phyloP scores from a whole-genome alignment of 1,139 yeast genomes.

The Kodamaea derodonti region DNA sequence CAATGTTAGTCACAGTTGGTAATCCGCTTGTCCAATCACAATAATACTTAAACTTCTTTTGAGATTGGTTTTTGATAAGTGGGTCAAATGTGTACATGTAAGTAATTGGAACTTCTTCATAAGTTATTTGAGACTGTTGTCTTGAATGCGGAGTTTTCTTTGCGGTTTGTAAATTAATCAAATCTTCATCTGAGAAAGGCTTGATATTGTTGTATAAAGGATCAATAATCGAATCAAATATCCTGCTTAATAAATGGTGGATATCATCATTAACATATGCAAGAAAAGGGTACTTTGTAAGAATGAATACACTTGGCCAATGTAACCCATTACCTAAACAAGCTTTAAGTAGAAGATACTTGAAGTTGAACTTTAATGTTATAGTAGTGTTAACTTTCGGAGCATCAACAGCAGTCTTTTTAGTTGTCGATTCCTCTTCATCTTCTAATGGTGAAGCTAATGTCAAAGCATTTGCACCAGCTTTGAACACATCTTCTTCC shows the following conservation, averaged over 20 bases:
- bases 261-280: conserved; percentile 54
- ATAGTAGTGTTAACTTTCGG: conserved; percentile 5
- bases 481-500: conserved; percentile 59
- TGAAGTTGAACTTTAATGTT: conserved; percentile 18
- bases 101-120: conserved; percentile 21
- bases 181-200: conserved; percentile 17
- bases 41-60: conserved; percentile 42
- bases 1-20: conserved; percentile 33
- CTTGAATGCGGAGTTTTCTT: conserved; percentile 26
- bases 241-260: conserved; percentile 44
- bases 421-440: conserved; percentile 49
- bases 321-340: conserved; percentile 62
- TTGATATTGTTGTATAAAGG: conserved; percentile 41
- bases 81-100: conserved; percentile 32
- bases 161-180: conserved; percentile 18
- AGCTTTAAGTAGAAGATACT: conserved; percentile 44
- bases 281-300: conserved; percentile 61
- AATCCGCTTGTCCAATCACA: conserved; percentile 50
- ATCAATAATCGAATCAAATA: conserved; percentile 48
- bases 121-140: conserved; percentile 29
- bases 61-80: conserved; percentile 22
- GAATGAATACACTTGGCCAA: conserved; percentile 58
- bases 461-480: conserved; percentile 78
- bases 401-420: conserved; percentile 1
- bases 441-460: conserved; percentile 80